Percentiles rank a stretch among this genome's conserved stretches.
These are phyloP conservation scores for Myxozyma lipomycoides DNA, from an alignment of 805 yeast genomes.

Conservation along the genomic window DNA sequence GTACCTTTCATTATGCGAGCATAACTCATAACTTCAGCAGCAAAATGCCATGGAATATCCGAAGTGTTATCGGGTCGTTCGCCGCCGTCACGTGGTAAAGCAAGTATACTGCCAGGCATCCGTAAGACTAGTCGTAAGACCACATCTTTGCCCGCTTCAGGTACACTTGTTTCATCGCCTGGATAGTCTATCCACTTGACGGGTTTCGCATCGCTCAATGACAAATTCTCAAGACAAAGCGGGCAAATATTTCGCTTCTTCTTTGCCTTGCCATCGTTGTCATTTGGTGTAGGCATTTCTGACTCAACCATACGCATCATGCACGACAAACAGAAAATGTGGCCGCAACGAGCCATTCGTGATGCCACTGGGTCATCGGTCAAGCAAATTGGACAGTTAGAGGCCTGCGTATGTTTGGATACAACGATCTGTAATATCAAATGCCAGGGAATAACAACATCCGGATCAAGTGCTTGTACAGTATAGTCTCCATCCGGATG, in stretches of 20 bases:
- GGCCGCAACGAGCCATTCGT: constrained; percentile 94
- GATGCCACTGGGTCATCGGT: constrained; percentile 85
- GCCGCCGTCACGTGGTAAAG: constrained; percentile 48
- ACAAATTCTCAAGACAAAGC: constrained; percentile 59
- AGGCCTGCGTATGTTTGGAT: constrained; percentile 55
- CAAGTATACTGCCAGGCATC: constrained; percentile 43
- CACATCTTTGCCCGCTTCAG: constrained; percentile 53
- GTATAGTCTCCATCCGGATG: constrained; percentile 55
- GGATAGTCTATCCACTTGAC: constrained; percentile 48
- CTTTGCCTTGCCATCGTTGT: constrained; percentile 3
- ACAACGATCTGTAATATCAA: constrained; percentile 69
- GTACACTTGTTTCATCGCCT: constrained; percentile 55
- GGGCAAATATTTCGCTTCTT: constrained; percentile 70
- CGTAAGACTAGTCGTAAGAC: constrained; percentile 64
- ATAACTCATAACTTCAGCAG: constrained; percentile 45
- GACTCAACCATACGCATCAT: constrained; percentile 65
- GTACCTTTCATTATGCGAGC: constrained; percentile 71
- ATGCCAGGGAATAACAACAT: constrained; percentile 58
- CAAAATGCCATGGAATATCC: constrained; percentile 55
- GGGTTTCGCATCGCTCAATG: constrained; percentile 58
- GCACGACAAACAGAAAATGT: constrained; percentile 81
- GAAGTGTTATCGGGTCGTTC: constrained; percentile 31
- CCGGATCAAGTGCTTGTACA: constrained; percentile 67
- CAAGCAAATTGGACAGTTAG: constrained; percentile 87
- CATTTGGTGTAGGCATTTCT: constrained; percentile 37